These are phyloP conservation scores for Cordyceps tenuipes DNA, from an alignment of 2,329 filamentous ascomycete genomes.

Conservation along the genomic window DNA sequence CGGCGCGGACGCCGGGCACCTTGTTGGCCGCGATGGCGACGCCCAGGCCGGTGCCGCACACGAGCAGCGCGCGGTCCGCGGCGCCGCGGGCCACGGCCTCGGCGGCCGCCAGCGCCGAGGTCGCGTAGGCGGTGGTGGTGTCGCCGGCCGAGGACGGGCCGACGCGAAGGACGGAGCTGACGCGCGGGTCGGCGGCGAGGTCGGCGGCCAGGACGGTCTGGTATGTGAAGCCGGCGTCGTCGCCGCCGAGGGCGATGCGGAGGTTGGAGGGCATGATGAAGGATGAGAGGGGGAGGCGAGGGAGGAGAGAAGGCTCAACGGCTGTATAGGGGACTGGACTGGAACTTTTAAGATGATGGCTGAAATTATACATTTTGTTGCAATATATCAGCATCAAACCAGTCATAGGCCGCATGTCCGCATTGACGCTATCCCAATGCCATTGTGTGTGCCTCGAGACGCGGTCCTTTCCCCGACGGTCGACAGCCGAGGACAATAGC, in stretches of 20 bases:
- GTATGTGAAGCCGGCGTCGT: slow-evolving; percentile 66
- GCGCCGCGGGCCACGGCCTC: slow-evolving; percentile 51
- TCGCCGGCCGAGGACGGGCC: slow-evolving; percentile 58
- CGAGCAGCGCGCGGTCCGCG: slow-evolving; percentile 69
- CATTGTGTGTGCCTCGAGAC: background rate
- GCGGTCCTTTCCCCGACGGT: background rate
- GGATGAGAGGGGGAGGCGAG: background rate
- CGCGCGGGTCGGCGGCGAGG: slow-evolving; percentile 57
- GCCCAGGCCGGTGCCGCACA: slow-evolving; percentile 80
- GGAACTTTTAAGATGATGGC: background rate
- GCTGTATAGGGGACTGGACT: background rate
- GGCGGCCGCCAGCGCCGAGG: slow-evolving; percentile 66
- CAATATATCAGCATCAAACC: background rate
- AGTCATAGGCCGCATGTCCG: background rate
- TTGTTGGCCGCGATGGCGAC: slow-evolving; percentile 89
- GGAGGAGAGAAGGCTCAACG: too few species aligned
- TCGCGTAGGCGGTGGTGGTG: slow-evolving; percentile 76
- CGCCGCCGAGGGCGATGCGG: background rate
- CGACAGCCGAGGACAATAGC: background rate
- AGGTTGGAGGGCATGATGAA: background rate
- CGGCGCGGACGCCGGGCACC: slow-evolving; percentile 70
- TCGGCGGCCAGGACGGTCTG: slow-evolving; percentile 69
- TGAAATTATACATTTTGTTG: background rate
- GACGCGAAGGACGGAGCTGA: slow-evolving; percentile 63
- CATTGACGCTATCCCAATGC: background rate